A percentile compares a stretch with the other conserved stretches of the same genome.
These are phyloP conservation scores for Penicillium olsonii DNA, from an alignment of 2,329 filamentous ascomycete species.

Conservation along the genomic window DNA sequence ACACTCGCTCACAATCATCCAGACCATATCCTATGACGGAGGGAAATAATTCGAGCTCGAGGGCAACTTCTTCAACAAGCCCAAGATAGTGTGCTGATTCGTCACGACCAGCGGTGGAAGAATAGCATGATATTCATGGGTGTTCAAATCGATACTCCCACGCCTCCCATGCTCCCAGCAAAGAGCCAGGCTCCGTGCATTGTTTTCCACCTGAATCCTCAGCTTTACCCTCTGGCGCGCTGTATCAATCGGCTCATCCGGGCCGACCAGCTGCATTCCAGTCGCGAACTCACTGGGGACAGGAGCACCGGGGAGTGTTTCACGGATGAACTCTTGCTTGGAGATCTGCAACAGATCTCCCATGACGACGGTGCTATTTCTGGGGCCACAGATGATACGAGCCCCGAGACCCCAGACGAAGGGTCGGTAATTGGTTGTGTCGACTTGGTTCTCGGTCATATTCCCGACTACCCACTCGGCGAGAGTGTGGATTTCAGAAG, in stretches of 20 bases:
- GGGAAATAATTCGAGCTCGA: too few species aligned
- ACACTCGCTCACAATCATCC: too few species aligned
- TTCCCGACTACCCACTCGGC: neutral
- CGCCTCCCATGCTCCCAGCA: neutral
- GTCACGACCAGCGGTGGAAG: neutral
- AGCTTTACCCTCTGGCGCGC: neutral
- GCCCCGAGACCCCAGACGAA: neutral
- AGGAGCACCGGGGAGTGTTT: neutral
- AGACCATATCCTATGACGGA: too few species aligned
- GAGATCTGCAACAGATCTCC: neutral
- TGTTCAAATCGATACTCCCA: neutral
- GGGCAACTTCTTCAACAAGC: neutral
- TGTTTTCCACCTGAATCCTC: neutral
- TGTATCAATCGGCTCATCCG: neutral
- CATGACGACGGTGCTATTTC: neutral
- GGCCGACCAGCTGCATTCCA: neutral
- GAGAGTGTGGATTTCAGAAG: neutral
- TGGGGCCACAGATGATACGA: neutral
- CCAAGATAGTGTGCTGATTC: neutral
- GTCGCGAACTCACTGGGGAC: neutral
- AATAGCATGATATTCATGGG: neutral
- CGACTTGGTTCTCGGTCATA: neutral
- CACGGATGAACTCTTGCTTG: neutral
- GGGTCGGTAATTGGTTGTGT: neutral
- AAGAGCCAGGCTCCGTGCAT: neutral